Conservation (phyloP, 2,329 filamentous ascomycete genomes). For the Aspergillus flavus region DNA sequence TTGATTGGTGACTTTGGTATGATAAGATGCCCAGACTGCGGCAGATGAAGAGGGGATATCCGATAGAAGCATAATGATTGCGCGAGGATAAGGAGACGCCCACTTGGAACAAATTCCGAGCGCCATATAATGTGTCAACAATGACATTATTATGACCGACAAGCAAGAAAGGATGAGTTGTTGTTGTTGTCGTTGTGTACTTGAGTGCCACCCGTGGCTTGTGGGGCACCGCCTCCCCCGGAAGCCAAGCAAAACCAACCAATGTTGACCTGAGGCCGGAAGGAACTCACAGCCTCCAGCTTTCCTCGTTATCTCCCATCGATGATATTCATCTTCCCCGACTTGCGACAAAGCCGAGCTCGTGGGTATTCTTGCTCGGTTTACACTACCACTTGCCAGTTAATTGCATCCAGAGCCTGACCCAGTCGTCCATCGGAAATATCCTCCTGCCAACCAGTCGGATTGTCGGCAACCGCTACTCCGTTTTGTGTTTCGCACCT, state of each 20-base stretch:
- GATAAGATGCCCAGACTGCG: not conserved
- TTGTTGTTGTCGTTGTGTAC: not conserved
- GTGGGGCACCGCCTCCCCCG: constrained; percentile 4
- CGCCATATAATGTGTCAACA: not conserved
- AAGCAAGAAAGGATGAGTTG: not conserved
- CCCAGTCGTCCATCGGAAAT: not conserved
- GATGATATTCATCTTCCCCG: constrained; percentile 5
- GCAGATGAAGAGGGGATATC: not conserved
- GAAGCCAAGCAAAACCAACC: not conserved
- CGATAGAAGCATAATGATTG: not conserved
- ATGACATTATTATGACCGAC: not conserved
- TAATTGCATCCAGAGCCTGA: not conserved
- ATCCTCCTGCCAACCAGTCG: not conserved
- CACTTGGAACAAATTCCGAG: not conserved
- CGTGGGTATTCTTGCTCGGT: not conserved
- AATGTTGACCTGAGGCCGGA: constrained; percentile 5
- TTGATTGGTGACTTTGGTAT: not conserved
- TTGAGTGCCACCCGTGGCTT: constrained; percentile 1
- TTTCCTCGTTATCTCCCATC: constrained; percentile 2
- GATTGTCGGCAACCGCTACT: not conserved
- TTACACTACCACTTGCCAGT: not conserved
- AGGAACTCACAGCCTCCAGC: not conserved
- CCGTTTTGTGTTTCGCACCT: not conserved
- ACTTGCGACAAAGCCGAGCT: constrained; percentile 3
- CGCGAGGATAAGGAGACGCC: not conserved